phyloP scores from a whole-genome alignment of 768 basidiomycete genomes.

The Pholiota conissans region DNA sequence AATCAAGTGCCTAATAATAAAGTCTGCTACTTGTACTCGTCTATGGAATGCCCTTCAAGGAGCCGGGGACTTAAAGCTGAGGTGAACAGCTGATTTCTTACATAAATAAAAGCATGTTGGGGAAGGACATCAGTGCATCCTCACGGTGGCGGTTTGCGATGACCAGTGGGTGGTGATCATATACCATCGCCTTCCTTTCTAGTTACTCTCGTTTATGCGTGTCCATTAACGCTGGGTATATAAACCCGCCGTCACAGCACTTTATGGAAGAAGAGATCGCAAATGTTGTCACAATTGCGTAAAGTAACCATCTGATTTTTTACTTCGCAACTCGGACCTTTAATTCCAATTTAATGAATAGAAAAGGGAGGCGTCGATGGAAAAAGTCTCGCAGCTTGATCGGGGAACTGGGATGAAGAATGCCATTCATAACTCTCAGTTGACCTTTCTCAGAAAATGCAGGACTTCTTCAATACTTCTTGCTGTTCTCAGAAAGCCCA shows the following conservation, averaged over 20 bases:
- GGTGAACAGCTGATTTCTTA: background rate
- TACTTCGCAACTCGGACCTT: no score
- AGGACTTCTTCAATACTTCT: background rate
- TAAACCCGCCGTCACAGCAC: no score
- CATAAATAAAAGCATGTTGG: background rate
- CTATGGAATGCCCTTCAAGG: background rate
- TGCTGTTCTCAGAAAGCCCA: no score
- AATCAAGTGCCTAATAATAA: no score
- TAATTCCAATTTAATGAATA: background rate
- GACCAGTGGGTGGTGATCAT: background rate
- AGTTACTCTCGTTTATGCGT: background rate
- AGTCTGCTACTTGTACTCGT: no score
- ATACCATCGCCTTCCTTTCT: background rate
- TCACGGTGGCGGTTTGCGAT: background rate
- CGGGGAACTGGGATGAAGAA: background rate
- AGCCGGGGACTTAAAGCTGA: background rate
- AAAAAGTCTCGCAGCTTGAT: background rate
- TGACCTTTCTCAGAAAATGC: background rate
- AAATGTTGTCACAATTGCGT: background rate
- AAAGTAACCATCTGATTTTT: background rate
- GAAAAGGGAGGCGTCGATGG: background rate
- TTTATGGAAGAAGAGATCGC: no score
- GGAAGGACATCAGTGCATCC: background rate
- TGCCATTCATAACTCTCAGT: background rate
- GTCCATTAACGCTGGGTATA: background rate